These are phyloP conservation scores for Serpula lacrymans DNA, from an alignment of 768 basidiomycete genomes.

Conservation along the genomic window DNA sequence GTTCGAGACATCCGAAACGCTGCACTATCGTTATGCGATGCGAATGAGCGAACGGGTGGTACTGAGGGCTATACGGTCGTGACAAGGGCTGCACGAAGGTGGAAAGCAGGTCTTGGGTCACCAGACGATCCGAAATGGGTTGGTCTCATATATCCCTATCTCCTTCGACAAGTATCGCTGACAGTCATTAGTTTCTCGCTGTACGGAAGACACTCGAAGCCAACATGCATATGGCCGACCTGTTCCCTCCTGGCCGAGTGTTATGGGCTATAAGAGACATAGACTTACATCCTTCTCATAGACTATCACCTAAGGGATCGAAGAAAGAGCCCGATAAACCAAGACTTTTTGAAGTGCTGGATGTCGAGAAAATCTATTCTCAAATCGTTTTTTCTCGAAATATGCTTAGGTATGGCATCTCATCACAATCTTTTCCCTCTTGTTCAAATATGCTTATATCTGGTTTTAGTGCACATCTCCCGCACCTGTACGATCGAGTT, in stretches of 20 bases:
- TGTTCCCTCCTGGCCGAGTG: constrained; percentile 76
- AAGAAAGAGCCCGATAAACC: constrained; percentile 45
- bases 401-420: constrained; percentile 65
- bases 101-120: constrained; percentile 59
- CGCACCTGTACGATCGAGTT: constrained; percentile 76
- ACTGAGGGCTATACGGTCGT: constrained; percentile 37
- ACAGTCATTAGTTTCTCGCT: constrained; percentile 58
- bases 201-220: constrained; percentile 83
- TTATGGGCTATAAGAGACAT: constrained; percentile 77
- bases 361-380: constrained; percentile 73
- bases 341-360: constrained; percentile 72
- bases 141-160: constrained; percentile 36
- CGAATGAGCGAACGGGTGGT: constrained; percentile 41
- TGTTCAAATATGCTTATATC: constrained; percentile 5
- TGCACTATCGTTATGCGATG: constrained; percentile 78
- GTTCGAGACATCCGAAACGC: constrained; percentile 74
- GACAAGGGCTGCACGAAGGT: constrained; percentile 48
- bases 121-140: constrained; percentile 52
- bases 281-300: constrained; percentile 62
- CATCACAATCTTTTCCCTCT: constrained; percentile 1
- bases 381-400: constrained; percentile 80
- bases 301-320: constrained; percentile 16
- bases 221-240: constrained; percentile 70
- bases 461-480: constrained; percentile 60
- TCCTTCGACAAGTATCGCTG: constrained; percentile 1